Percentiles rank a stretch among this genome's conserved stretches.
Conservation (phyloP, 148 eudicot genomes). For the Heliamphora exappendiculata region DNA sequence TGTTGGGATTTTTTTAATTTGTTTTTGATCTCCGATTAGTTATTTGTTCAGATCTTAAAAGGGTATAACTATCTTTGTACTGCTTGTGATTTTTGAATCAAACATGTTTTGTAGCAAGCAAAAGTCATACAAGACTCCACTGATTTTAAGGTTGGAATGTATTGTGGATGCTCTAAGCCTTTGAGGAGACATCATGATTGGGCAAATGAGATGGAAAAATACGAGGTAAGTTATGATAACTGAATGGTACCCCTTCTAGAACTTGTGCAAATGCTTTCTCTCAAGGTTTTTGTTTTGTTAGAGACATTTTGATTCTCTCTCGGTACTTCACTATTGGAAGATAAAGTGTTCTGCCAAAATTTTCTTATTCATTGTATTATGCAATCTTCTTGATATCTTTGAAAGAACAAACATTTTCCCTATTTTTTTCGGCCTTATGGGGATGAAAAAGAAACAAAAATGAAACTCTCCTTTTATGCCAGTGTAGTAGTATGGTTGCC, state of each 20-base stretch:
- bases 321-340: background rate
- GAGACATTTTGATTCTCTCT: background rate
- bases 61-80: background rate
- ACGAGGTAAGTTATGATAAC: constrained; percentile 50
- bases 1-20: background rate
- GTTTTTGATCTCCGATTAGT: background rate
- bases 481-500: background rate
- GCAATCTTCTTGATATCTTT: background rate
- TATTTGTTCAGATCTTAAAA: background rate
- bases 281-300: background rate
- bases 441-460: background rate
- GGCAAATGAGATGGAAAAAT: constrained; percentile 58
- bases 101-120: constrained; percentile 60
- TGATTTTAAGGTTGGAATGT: constrained; percentile 62
- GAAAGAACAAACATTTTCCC: background rate
- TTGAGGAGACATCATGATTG: constrained; percentile 54
- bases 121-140: constrained; percentile 51
- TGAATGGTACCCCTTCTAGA: background rate
- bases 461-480: background rate
- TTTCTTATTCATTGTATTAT: background rate
- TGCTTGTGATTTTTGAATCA: background rate
- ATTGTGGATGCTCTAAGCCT: constrained; percentile 52
- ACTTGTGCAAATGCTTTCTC: background rate
- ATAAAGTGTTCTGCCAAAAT: background rate
- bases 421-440: background rate